Evolutionary conservation across 768 basidiomycete genomes (phyloP), one percentile per base, ranked within the genome.

Genomic region (Leccinum barrowsii): DNA sequence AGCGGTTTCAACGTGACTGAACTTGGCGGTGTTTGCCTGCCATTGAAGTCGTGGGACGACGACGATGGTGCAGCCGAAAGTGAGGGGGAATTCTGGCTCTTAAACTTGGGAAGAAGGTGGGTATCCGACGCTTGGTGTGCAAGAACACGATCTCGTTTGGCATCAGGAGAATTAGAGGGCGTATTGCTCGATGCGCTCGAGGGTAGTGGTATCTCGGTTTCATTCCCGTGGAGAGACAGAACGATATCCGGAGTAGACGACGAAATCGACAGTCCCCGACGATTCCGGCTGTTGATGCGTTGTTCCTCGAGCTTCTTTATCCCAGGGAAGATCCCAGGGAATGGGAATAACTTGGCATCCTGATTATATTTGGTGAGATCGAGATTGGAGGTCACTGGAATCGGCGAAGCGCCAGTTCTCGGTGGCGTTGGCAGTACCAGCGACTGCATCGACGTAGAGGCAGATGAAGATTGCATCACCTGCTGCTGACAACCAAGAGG

Each of bases 281-380:
- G 81, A 55, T 79, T 78, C 34, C 84, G 82, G 63, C 78, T 84
- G 32, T 72, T 73, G 54, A 69, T 71, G 53, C 85, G 80, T 65
- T 89, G 83, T 67, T 90, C 86, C 69, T 90, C 90, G 37, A 94
- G 77, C 64, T 83, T 82, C 66, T 86, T 82, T 72, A 94, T 87
- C 37, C 92, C 92, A 24, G 92, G 92, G 80, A 96, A 94, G 73
- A 94, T 87, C 42, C 91, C 92, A 24, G 92, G 92, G 80, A 96
- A 94, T 1, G 94, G 92, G 73, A 89, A 90, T 35, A 97, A 78
- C 70, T 98, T 98, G 32, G 82, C 71, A 57, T 82, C 80, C 54
- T 64, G 65, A 61, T 85, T 84, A 73, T 89, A 95, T 73, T 81
- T 90, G 28, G 79, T 78, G 69, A 86, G 73, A 73, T 92, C 91